Percentiles rank a stretch among this genome's conserved stretches.
Conservation (phyloP, 306 rosid species). For the Trifolium subterraneum region DNA sequence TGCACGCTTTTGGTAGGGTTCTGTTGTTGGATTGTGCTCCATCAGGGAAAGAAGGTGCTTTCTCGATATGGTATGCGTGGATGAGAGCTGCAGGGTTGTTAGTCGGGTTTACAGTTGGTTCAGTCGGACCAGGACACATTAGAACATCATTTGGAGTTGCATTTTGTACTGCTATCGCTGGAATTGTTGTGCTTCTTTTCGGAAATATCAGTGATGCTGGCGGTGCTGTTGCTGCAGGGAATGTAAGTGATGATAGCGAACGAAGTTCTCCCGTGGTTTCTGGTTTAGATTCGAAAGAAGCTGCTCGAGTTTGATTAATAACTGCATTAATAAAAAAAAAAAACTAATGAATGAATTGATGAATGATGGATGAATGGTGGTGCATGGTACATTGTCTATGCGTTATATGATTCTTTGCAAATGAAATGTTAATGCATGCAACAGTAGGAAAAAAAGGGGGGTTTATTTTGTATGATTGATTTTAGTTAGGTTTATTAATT, state of each 20-base stretch:
- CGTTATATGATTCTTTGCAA: constrained; percentile 50
- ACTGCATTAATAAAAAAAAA: not conserved
- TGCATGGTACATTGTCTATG: constrained; percentile 39
- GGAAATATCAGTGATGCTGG: constrained; percentile 72
- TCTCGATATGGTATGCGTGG: constrained; percentile 78
- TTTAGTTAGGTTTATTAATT: constrained; percentile 39
- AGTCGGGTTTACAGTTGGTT: constrained; percentile 64
- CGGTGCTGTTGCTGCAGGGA: constrained; percentile 77
- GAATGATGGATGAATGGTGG: not conserved
- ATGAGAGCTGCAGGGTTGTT: constrained; percentile 59
- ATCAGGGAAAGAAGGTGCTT: constrained; percentile 71
- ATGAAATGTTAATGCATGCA: constrained; percentile 51
- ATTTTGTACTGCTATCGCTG: constrained; percentile 59
- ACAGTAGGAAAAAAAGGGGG: constrained; percentile 38
- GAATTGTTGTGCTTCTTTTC: constrained; percentile 58
- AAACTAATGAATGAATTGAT: constrained; percentile 6
- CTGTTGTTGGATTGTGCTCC: constrained; percentile 79
- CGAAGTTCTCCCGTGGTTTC: constrained; percentile 47
- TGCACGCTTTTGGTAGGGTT: constrained; percentile 71
- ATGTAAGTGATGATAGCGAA: constrained; percentile 56
- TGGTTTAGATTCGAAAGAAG: constrained; percentile 47
- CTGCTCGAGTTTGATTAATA: constrained; percentile 38
- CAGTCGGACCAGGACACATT: constrained; percentile 48
- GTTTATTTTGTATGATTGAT: constrained; percentile 45
- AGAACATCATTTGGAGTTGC: constrained; percentile 58